phyloP scores from a whole-genome alignment of 257 asterid species.

The Penstemon barbatus region DNA sequence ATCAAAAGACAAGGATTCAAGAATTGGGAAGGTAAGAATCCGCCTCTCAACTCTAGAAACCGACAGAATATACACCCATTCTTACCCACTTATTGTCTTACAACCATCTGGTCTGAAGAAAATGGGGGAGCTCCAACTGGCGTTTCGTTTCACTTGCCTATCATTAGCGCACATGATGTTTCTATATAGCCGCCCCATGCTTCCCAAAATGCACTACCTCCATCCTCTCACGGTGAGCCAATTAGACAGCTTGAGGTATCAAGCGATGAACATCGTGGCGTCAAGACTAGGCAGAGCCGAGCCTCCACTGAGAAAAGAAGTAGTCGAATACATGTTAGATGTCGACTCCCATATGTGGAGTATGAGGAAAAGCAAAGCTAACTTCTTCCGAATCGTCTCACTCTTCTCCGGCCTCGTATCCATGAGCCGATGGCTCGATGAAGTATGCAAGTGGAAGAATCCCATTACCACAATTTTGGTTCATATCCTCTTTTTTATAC shows the following conservation, averaged over 20 bases:
- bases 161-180: constrained; percentile 62
- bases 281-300: constrained; percentile 75
- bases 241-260: constrained; percentile 64
- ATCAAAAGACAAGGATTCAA: constrained; percentile 48
- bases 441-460: constrained; percentile 68
- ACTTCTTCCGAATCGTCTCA: constrained; percentile 69
- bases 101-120: constrained; percentile 70
- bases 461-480: constrained; percentile 63
- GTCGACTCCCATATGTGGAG: constrained; percentile 92
- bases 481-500: constrained; percentile 60
- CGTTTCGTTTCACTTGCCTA: constrained; percentile 70
- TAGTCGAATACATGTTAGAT: constrained; percentile 83
- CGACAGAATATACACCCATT: constrained; percentile 62
- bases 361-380: constrained; percentile 90
- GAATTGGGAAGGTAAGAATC: constrained; percentile 71
- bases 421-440: constrained; percentile 61
- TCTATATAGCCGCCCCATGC: constrained; percentile 60
- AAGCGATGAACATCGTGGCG: constrained; percentile 80
- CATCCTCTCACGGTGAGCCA: constrained; percentile 72
- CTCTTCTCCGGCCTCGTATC: constrained; percentile 58
- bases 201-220: constrained; percentile 78
- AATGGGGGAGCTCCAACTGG: constrained; percentile 76
- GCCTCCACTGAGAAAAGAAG: constrained; percentile 76
- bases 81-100: constrained; percentile 75
- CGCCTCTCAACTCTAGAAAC: constrained; percentile 74